Conservation (phyloP, 179 eudicot species). For the Drosera spatulata region DNA sequence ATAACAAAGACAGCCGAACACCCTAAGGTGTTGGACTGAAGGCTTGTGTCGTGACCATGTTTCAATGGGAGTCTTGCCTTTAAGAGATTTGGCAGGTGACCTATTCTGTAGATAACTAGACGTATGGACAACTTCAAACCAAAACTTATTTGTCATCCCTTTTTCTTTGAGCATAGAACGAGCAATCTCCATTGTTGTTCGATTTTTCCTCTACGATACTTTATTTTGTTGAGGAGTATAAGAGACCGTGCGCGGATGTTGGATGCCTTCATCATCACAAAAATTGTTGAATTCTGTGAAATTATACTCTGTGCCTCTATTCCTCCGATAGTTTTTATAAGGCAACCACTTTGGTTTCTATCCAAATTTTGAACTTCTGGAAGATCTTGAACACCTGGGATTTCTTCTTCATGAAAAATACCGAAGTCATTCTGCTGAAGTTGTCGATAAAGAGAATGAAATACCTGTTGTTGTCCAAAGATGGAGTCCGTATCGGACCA, state of each 20-base stretch:
- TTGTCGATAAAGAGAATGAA: constrained; percentile 10
- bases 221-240: constrained; percentile 4
- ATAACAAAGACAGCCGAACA: constrained; percentile 7
- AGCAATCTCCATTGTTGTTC: constrained; percentile 1
- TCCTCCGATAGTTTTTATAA: not conserved
- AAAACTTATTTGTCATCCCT: constrained; percentile 2
- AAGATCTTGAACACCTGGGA: constrained; percentile 4
- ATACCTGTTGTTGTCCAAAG: not conserved
- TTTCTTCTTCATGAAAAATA: constrained; percentile 7
- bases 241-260: not conserved
- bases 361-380: constrained; percentile 8
- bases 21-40: constrained; percentile 2
- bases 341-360: constrained; percentile 2
- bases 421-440: constrained; percentile 8
- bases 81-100: constrained; percentile 1
- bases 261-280: constrained; percentile 3
- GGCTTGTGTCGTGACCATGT: constrained; percentile 5
- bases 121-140: constrained; percentile 5
- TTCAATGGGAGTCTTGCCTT: constrained; percentile 3
- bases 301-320: constrained; percentile 1
- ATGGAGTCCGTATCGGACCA: constrained; percentile 6
- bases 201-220: constrained; percentile 3
- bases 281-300: not conserved
- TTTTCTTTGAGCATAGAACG: constrained; percentile 4
- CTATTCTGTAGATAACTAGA: constrained; percentile 1